A percentile compares a stretch with the other conserved stretches of the same genome.
These are phyloP conservation scores for Backusella westeae DNA, from an alignment of 192 early-diverging fungal species.

Conservation along the genomic window DNA sequence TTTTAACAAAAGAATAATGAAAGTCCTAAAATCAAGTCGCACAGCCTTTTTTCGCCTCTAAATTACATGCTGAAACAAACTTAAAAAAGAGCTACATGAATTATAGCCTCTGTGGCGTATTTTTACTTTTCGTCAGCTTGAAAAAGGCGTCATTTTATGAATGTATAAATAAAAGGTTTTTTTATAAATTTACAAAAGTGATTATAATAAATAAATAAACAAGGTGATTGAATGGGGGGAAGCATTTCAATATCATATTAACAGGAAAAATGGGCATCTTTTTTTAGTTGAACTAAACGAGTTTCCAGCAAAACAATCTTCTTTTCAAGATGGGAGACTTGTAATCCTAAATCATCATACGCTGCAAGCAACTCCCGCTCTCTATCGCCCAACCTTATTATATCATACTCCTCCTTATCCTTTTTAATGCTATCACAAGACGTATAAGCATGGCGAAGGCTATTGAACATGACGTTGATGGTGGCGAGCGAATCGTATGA, in stretches of 20 bases:
- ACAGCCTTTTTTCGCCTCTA: too few species aligned
- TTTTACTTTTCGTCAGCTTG: too few species aligned
- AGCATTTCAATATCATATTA: background rate
- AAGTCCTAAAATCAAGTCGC: too few species aligned
- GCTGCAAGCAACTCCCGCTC: background rate
- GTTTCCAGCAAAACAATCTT: background rate
- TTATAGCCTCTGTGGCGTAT: too few species aligned
- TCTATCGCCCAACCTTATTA: background rate
- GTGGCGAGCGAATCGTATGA: conserved; percentile 5
- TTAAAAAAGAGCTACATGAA: too few species aligned
- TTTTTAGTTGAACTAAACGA: background rate
- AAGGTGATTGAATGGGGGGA: background rate
- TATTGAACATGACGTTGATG: conserved; percentile 15
- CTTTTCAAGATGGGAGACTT: background rate
- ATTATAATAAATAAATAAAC: background rate
- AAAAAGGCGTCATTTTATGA: too few species aligned
- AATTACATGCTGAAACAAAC: too few species aligned
- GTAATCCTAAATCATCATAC: background rate
- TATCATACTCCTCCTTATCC: background rate
- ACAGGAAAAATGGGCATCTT: background rate
- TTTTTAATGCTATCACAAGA: background rate
- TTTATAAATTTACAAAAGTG: too few species aligned
- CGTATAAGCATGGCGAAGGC: conserved; percentile 1
- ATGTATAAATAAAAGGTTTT: too few species aligned
- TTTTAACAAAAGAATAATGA: too few species aligned